Conservation (phyloP, 768 basidiomycete genomes). For the Crucibulum laeve region DNA sequence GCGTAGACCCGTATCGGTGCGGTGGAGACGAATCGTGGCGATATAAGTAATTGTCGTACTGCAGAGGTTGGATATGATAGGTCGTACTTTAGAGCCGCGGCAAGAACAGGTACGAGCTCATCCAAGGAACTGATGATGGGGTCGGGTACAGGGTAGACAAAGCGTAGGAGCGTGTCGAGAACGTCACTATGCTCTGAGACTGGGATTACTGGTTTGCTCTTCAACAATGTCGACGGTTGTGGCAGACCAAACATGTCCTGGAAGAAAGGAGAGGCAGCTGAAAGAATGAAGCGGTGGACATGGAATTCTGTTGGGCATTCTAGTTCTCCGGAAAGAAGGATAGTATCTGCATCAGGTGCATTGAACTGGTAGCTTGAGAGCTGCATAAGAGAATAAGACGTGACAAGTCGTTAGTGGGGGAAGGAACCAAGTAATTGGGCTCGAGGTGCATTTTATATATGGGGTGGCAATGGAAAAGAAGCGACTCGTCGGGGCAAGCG, state of each 20-base stretch:
- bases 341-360: slow-evolving; percentile 36
- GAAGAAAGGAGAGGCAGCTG: slow-evolving; percentile 66
- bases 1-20: slow-evolving; percentile 65
- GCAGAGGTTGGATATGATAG: slow-evolving; percentile 37
- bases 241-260: slow-evolving; percentile 64
- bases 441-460: too few relatives aligned
- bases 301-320: slow-evolving; percentile 43
- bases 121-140: slow-evolving; percentile 50
- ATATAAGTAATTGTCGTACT: slow-evolving; percentile 50
- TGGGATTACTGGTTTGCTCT: slow-evolving; percentile 42
- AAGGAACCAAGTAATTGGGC: not conserved
- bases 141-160: slow-evolving; percentile 59
- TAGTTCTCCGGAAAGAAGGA: slow-evolving; percentile 39
- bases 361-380: slow-evolving; percentile 30
- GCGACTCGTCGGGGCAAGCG: too few relatives aligned
- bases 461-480: too few relatives aligned
- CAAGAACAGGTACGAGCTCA: slow-evolving; percentile 45
- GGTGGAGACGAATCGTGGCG: slow-evolving; percentile 39
- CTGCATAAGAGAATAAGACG: not conserved
- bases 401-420: not conserved
- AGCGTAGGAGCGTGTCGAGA: slow-evolving; percentile 48
- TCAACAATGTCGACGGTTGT: slow-evolving; percentile 27
- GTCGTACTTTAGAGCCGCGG: slow-evolving; percentile 63
- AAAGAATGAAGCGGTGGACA: slow-evolving; percentile 59
- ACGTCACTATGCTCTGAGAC: slow-evolving; percentile 45